Evolutionary conservation across 306 rosid species (phyloP).

Genomic region (Canavalia ensiformis): DNA sequence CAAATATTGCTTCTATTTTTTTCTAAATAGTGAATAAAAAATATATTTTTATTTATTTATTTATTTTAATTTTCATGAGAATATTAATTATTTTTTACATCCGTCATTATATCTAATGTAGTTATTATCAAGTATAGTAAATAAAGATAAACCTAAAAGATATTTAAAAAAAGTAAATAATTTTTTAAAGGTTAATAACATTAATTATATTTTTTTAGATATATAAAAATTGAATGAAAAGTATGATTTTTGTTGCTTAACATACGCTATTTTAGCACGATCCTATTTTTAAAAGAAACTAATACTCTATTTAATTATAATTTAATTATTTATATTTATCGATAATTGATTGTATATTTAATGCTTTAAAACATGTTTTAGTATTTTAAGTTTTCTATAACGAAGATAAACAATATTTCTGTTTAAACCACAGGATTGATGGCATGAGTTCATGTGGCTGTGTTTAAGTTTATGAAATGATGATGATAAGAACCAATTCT

Average conservation of each 20-base stretch:
- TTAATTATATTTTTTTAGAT: too few relatives aligned
- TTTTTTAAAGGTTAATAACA: too few relatives aligned
- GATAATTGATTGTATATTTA: neutral
- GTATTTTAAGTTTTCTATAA: neutral
- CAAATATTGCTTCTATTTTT: too few relatives aligned
- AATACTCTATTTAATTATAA: neutral
- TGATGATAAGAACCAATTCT: slow-evolving; percentile 6
- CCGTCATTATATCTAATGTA: too few relatives aligned
- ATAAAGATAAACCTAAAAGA: too few relatives aligned
- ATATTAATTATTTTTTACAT: too few relatives aligned
- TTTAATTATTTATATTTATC: neutral
- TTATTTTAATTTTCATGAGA: too few relatives aligned
- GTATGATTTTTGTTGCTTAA: neutral
- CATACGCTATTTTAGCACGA: neutral
- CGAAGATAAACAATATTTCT: neutral
- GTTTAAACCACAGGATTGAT: slow-evolving; percentile 2
- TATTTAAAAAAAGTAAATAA: too few relatives aligned
- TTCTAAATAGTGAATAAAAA: too few relatives aligned
- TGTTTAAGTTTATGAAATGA: neutral
- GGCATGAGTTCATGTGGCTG: neutral
- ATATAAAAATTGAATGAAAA: too few relatives aligned
- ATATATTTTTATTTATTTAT: too few relatives aligned
- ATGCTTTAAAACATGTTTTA: neutral
- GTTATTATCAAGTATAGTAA: too few relatives aligned
- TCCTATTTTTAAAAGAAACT: neutral